Evolutionary conservation across 805 yeast species (phyloP).

Genomic region (Jamesozyma lodderae): DNA sequence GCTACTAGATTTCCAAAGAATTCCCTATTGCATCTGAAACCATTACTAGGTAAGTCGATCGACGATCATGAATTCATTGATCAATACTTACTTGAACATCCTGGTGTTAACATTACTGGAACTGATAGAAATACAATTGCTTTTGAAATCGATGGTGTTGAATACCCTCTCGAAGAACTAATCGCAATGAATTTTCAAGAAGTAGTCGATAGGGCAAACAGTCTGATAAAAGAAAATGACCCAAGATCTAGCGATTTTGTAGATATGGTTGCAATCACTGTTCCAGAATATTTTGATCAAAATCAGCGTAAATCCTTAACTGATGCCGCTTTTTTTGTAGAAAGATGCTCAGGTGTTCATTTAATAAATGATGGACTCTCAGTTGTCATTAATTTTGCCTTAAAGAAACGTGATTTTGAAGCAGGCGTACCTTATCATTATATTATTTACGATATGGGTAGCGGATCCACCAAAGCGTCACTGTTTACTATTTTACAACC

Average conservation of each 20-base stretch:
- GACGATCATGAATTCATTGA: slow-evolving; percentile 38
- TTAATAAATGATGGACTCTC: slow-evolving; percentile 90
- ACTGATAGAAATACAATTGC: slow-evolving; percentile 47
- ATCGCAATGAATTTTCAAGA: slow-evolving; percentile 75
- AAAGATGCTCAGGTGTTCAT: slow-evolving; percentile 51
- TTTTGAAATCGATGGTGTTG: slow-evolving; percentile 41
- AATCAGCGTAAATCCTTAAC: slow-evolving; percentile 60
- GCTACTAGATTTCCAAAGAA: slow-evolving; percentile 66
- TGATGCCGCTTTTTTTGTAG: slow-evolving; percentile 55
- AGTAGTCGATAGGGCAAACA: slow-evolving; percentile 54
- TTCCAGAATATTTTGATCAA: slow-evolving; percentile 62
- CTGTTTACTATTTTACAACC: slow-evolving; percentile 51
- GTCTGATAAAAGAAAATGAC: slow-evolving; percentile 45
- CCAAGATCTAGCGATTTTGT: slow-evolving; percentile 40
- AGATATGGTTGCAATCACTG: slow-evolving; percentile 62
- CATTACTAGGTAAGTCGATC: slow-evolving; percentile 53
- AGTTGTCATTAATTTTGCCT: slow-evolving; percentile 71
- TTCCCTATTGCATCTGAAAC: slow-evolving; percentile 59
- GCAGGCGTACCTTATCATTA: slow-evolving; percentile 41
- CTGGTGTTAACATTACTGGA: slow-evolving; percentile 45
- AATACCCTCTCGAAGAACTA: slow-evolving; percentile 63
- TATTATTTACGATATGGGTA: slow-evolving; percentile 83
- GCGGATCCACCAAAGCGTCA: slow-evolving; percentile 84
- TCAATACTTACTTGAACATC: slow-evolving; percentile 45
- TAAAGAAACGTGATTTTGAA: slow-evolving; percentile 21